Conservation (phyloP, 192 early-diverging fungal species). For the Coemansia sp. region DNA sequence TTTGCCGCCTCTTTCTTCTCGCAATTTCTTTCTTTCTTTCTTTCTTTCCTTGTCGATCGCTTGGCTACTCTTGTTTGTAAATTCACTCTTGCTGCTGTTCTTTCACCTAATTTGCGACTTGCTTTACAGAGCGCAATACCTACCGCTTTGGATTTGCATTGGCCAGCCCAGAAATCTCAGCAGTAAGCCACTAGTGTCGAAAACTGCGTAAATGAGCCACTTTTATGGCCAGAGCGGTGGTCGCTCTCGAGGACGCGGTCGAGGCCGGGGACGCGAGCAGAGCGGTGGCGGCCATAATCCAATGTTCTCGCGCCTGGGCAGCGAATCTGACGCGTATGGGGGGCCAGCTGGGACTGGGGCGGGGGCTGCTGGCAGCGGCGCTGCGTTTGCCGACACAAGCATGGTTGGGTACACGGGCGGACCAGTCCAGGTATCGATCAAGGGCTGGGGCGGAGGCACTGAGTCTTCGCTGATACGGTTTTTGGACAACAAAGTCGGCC, state of each 20-base stretch:
- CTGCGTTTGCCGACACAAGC: conserved; percentile 28
- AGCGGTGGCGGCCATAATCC: conserved; percentile 27
- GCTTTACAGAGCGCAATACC: too few species aligned
- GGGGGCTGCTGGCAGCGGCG: not conserved
- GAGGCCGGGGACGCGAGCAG: conserved; percentile 27
- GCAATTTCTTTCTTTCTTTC: conserved; percentile 1
- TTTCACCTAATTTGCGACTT: too few species aligned
- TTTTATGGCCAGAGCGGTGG: conserved; percentile 17
- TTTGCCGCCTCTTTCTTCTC: not conserved
- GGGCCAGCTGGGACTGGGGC: conserved; percentile 1
- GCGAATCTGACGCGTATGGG: not conserved
- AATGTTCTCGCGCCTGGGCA: conserved; percentile 36
- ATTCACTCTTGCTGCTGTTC: too few species aligned
- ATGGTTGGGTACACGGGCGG: conserved; percentile 25
- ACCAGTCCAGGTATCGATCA: conserved; percentile 41
- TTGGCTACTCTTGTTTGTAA: not conserved
- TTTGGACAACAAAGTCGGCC: conserved; percentile 35
- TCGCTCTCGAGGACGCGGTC: conserved; percentile 39
- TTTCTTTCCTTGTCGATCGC: too few species aligned
- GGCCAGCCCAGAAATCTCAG: too few species aligned
- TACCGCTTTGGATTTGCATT: too few species aligned
- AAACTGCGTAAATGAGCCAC: conserved; percentile 16
- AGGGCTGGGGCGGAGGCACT: conserved; percentile 49
- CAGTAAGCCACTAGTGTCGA: not conserved
- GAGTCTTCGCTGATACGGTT: conserved; percentile 39